Percentiles rank a stretch among this genome's conserved stretches.
Conservation (phyloP, 2,329 filamentous ascomycete species). For the Lachnellula occidentalis region DNA sequence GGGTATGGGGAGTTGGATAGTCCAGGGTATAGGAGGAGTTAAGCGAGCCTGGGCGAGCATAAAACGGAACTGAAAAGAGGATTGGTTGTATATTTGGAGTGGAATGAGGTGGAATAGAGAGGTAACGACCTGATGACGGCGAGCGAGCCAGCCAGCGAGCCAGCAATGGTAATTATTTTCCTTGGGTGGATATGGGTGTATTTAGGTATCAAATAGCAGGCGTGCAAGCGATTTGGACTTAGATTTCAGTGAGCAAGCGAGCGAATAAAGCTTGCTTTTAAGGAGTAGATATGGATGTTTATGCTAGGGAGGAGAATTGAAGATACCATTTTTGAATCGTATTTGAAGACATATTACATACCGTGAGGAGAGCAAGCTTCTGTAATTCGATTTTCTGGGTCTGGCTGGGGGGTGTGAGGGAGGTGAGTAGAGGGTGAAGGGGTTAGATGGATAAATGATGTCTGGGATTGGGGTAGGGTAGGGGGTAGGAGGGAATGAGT, state of each 20-base stretch:
- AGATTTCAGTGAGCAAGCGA: too few species aligned
- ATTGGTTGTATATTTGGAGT: not conserved
- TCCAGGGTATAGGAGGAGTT: constrained; percentile 7
- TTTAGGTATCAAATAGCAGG: too few species aligned
- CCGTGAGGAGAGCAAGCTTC: too few species aligned
- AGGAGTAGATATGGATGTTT: not conserved
- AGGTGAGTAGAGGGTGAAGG: too few species aligned
- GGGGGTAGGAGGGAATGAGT: too few species aligned
- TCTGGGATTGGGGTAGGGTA: too few species aligned
- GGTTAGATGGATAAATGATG: too few species aligned
- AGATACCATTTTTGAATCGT: not conserved
- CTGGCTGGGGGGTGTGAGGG: too few species aligned
- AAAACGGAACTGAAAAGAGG: too few species aligned
- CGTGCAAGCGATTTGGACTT: too few species aligned
- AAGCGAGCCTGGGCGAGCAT: not conserved
- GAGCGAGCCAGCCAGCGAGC: not conserved
- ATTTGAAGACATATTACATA: too few species aligned
- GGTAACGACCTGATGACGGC: not conserved
- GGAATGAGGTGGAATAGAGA: not conserved
- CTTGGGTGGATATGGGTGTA: not conserved
- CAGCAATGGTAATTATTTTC: not conserved
- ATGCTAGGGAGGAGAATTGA: not conserved
- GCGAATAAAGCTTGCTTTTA: not conserved
- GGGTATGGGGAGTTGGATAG: not conserved
- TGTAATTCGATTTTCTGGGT: too few species aligned